Evolutionary conservation across 805 yeast species (phyloP), one percentile per base, ranked within the genome.

Genomic region (Candida maltosa): DNA sequence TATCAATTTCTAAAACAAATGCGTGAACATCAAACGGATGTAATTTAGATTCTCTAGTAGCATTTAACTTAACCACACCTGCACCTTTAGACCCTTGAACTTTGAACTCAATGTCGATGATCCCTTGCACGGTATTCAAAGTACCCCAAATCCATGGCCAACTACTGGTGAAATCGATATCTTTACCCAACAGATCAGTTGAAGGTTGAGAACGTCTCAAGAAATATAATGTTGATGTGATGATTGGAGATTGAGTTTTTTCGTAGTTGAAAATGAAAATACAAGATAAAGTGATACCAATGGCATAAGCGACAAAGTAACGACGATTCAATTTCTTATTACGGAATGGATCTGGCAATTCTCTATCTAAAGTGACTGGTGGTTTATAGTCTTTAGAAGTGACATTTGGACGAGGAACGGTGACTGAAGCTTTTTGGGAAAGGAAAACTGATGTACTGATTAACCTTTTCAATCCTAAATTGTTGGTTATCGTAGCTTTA

Each of bases 81-180:
- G 59, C 52, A 12, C 66, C 70, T 45, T 72, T 70, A 35, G 73
- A 73, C 8, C 97, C 98, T 46, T 71, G 70, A 24, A 87, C 84
- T 23, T 70, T 61, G 49, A 87, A 88, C 19, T 59, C 58, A 43
- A 93, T 76, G 55, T 91, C 83, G 26, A 93, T 83, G 14, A 74
- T 67, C 17, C 96, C 96, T 42, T 78, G 72, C 41, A 87, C 87
- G 19, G 93, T 87, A 48, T 89, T 87, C 44, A 93, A 65, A 29
- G 78, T 76, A 9, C 98, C 98, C 38, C 71, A 63, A 40, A 91
- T 80, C 96, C 96, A 93, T 4, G 98, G 97, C 65, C 81, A 75
- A 23, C 83, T 62, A 24, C 83, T 62, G 19, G 77, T 74, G 53
- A 82, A 87, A 25, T 78, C 78, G 44, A 91, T 84, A 49, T 84